Evolutionary conservation across 2,329 filamentous ascomycete genomes (phyloP).

Genomic region (Fusarium pilosicola): DNA sequence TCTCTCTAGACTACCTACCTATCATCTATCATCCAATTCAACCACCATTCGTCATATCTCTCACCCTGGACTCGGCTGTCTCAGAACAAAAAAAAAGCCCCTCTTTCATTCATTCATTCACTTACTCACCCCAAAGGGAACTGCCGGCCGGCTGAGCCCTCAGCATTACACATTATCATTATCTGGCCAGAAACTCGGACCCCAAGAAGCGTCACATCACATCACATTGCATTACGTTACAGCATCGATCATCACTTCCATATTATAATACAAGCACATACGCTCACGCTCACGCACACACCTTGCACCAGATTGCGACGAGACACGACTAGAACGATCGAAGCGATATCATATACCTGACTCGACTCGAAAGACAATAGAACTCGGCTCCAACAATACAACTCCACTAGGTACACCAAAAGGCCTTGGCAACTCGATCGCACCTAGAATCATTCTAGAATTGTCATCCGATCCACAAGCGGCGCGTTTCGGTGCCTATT

Average conservation of each 20-base stretch:
- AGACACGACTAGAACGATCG: slow-evolving; percentile 25
- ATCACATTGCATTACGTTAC: slow-evolving; percentile 22
- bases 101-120: slow-evolving; percentile 5
- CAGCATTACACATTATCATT: slow-evolving; percentile 10
- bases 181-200: slow-evolving; percentile 31
- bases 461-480: slow-evolving; percentile 21
- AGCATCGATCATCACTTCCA: slow-evolving; percentile 6
- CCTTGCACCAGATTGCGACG: slow-evolving; percentile 12
- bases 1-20: slow-evolving; percentile 18
- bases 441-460: slow-evolving; percentile 28
- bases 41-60: slow-evolving; percentile 23
- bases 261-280: slow-evolving; percentile 2
- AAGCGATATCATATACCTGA: slow-evolving; percentile 16
- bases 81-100: slow-evolving; percentile 23
- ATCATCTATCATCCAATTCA: slow-evolving; percentile 8
- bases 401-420: neutral
- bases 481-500: slow-evolving; percentile 20
- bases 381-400: neutral
- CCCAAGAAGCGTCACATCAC: slow-evolving; percentile 5
- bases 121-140: slow-evolving; percentile 8
- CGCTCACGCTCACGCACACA: neutral
- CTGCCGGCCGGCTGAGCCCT: slow-evolving; percentile 1
- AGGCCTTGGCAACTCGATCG: slow-evolving; percentile 12
- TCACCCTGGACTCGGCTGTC: slow-evolving; percentile 27
- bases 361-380: neutral